Evolutionary conservation across 1,139 yeast species (phyloP), one percentile per base, ranked within the genome.

Genomic region (Saccharomyces hybrid): DNA sequence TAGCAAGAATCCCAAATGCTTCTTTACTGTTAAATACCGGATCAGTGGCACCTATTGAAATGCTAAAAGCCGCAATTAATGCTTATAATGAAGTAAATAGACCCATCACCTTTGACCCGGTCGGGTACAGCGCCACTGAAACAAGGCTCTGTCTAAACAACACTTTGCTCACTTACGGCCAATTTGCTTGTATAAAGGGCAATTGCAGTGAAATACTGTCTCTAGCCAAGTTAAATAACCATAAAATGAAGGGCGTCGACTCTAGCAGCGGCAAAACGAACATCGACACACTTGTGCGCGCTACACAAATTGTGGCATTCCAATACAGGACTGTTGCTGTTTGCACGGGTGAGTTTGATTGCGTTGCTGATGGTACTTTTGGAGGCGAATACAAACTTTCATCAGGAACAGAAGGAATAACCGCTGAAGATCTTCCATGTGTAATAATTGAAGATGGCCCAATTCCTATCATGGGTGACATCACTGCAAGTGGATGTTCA

Each of bases 401-500:
- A 2, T 31, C 44, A 1, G 68, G 68, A 5, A 57, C 65, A 1
- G 41, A 50, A 5, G 63, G 59, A 44, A 49, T 54, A 11, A 51
- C 64, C 14, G 59, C 70, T 3, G 69, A 68, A n/a, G 66, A 67
- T 8, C 57, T 67, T 8, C 68, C 68, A 3, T 61, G 72, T 16
- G 64, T 64, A 1, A 64, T 64, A 8, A 61, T 70, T 2, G 68
- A 82, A 3, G 59, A 67, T 2, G 95, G 93, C 13, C 95, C 96
- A 0, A 79, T 83, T 60, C 70, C 74, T 20, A 65, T 84, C 48
- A 84, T 90, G 86, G 86, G 87, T 0, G 67, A 74, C 13, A 79
- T 90, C n/a, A 90, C 97, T 0, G 97, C 96, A 0, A 78, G 95
- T 2, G 98, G 97, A 0, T 91, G 97, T 61, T 80, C 93, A 0